phyloP scores from a whole-genome alignment of 2,329 filamentous ascomycete genomes.

The Trichoderma simmonsii region DNA sequence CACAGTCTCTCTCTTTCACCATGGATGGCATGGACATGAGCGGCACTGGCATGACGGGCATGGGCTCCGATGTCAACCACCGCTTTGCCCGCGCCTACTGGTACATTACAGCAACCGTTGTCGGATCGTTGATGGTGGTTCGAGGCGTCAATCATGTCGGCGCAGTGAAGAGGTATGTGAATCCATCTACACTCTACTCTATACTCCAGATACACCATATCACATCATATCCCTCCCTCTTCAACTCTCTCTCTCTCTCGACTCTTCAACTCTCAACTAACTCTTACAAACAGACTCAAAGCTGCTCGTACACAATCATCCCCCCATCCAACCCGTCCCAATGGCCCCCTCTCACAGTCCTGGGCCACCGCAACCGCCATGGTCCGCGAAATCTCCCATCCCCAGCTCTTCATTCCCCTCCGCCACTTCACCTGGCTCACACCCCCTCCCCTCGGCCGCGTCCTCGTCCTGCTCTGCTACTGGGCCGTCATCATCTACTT shows the following conservation, averaged over 20 bases:
- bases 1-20: neutral
- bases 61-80: slow-evolving; percentile 45
- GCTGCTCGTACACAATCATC: slow-evolving; percentile 42
- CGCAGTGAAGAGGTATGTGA: slow-evolving; percentile 39
- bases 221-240: neutral
- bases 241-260: neutral
- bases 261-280: neutral
- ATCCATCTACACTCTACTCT: no score
- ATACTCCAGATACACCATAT: neutral
- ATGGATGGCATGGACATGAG: slow-evolving; percentile 23
- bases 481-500: slow-evolving; percentile 59
- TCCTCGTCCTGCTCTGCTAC: slow-evolving; percentile 53
- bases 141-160: slow-evolving; percentile 45
- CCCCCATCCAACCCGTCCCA: slow-evolving; percentile 51
- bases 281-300: slow-evolving; percentile 40
- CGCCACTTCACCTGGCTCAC: slow-evolving; percentile 53
- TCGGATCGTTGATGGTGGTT: slow-evolving; percentile 41
- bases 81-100: slow-evolving; percentile 55
- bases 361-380: slow-evolving; percentile 61
- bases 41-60: slow-evolving; percentile 34
- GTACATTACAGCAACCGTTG: slow-evolving; percentile 53
- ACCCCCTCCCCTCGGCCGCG: slow-evolving; percentile 56
- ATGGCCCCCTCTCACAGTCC: slow-evolving; percentile 42
- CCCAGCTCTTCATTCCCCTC: slow-evolving; percentile 49
- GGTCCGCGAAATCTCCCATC: slow-evolving; percentile 54